Conservation (phyloP, 441 rosid genomes). For the Adansonia madagascariensis region DNA sequence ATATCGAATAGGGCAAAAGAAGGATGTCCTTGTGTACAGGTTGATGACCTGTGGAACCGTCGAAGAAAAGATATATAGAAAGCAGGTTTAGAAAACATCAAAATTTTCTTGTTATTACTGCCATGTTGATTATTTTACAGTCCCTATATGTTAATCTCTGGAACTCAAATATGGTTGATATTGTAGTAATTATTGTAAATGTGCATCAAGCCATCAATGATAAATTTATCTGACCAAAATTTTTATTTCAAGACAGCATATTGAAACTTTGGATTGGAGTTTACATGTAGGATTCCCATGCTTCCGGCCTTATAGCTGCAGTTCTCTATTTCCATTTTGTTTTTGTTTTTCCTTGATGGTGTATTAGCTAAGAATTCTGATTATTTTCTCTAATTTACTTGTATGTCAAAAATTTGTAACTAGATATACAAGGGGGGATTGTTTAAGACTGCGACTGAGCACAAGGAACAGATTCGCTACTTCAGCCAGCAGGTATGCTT, state of each 20-base stretch:
- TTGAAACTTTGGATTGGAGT: neutral
- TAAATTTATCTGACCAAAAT: neutral
- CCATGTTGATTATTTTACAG: neutral
- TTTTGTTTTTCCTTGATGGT: neutral
- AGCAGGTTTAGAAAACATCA: conserved; percentile 61
- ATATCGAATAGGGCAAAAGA: conserved; percentile 91
- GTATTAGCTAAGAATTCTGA: neutral
- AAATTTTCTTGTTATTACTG: neutral
- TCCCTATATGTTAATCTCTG: neutral
- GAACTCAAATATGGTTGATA: neutral
- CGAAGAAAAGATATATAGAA: conserved; percentile 95
- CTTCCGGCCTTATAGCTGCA: neutral
- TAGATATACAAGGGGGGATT: conserved; percentile 93
- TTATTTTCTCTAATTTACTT: neutral
- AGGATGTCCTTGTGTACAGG: conserved; percentile 93
- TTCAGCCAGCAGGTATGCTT: conserved; percentile 80
- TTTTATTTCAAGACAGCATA: neutral
- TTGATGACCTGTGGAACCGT: conserved; percentile 97
- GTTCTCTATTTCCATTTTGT: neutral
- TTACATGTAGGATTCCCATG: neutral
- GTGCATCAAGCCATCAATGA: neutral
- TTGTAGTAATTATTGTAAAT: neutral
- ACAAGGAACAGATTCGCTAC: conserved; percentile 93
- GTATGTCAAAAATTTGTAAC: neutral
- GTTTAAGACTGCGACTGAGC: conserved; percentile 94